Percentiles rank a stretch among this genome's conserved stretches.
These are phyloP conservation scores for Kodamaea kakaduensis DNA, from an alignment of 805 yeast genomes.

Conservation along the genomic window DNA sequence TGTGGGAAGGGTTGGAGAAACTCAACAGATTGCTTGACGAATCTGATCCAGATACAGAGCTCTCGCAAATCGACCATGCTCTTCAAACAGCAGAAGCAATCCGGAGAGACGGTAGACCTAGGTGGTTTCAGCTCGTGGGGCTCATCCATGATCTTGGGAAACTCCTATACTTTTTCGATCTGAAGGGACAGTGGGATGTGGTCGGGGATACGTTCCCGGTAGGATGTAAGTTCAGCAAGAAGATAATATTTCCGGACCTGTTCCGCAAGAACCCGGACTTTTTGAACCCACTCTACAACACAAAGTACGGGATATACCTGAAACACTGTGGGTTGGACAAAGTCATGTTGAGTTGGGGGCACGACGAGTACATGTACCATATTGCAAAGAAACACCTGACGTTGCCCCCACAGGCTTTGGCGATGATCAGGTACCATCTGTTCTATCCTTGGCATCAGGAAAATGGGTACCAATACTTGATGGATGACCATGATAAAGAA, in stretches of 20 bases:
- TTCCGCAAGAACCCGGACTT: conserved; percentile 59
- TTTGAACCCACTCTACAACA: conserved; percentile 58
- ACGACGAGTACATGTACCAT: conserved; percentile 75
- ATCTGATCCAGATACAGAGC: conserved; percentile 71
- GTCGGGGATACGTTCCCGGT: conserved; percentile 79
- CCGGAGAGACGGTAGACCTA: conserved; percentile 59
- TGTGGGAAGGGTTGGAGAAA: conserved; percentile 67
- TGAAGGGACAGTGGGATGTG: conserved; percentile 77
- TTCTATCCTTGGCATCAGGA: conserved; percentile 78
- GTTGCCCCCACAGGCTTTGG: conserved; percentile 61
- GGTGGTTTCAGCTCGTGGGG: conserved; percentile 77
- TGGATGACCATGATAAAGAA: conserved; percentile 58
- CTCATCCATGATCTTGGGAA: conserved; percentile 70
- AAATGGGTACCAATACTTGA: conserved; percentile 57
- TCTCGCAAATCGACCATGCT: conserved; percentile 73
- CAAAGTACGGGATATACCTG: conserved; percentile 64
- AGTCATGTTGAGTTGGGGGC: conserved; percentile 76
- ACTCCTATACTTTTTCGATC: conserved; percentile 62
- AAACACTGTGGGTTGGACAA: conserved; percentile 63
- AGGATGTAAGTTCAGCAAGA: conserved; percentile 60
- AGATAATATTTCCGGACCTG: conserved; percentile 57
- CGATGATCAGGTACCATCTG: conserved; percentile 73
- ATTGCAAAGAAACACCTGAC: conserved; percentile 61
- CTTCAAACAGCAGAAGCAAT: conserved; percentile 75
- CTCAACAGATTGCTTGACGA: conserved; percentile 63